Conservation (phyloP, 2,329 filamentous ascomycete genomes). For the Chalaropsis ovoidea region DNA sequence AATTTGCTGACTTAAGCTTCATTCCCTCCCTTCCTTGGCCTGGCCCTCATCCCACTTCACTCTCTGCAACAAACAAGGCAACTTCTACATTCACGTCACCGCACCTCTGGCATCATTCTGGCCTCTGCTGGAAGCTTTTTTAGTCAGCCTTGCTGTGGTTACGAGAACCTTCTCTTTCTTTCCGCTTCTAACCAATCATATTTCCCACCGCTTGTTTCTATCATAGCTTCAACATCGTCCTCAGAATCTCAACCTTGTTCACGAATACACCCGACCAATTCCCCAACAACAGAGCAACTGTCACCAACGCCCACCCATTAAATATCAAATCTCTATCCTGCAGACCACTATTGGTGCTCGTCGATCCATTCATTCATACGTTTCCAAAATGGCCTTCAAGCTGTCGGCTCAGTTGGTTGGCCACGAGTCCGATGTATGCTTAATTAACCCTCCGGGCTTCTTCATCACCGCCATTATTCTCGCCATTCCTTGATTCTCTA, state of each 20-base stretch:
- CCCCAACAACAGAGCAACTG: too few relatives aligned
- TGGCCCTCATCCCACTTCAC: neutral
- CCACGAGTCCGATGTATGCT: constrained; percentile 82
- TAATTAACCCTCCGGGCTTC: constrained; percentile 10
- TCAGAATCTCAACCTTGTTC: neutral
- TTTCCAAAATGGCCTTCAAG: constrained; percentile 55
- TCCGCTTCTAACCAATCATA: neutral
- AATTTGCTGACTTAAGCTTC: constrained; percentile 12
- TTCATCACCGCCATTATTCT: constrained; percentile 24
- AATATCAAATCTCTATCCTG: too few relatives aligned
- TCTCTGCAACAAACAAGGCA: neutral
- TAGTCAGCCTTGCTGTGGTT: neutral
- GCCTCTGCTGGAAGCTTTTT: neutral
- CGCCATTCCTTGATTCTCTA: neutral
- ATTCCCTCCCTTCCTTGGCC: neutral
- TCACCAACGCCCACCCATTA: too few relatives aligned
- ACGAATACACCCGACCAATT: too few relatives aligned
- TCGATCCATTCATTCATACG: neutral
- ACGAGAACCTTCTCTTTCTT: neutral
- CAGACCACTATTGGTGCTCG: too few relatives aligned
- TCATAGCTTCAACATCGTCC: neutral
- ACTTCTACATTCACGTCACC: neutral
- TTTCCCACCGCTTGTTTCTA: neutral
- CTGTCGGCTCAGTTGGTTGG: constrained; percentile 81
- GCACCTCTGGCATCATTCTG: neutral